Conservation (phyloP, 2,329 filamentous ascomycete species). For the Fusarium sp. region DNA sequence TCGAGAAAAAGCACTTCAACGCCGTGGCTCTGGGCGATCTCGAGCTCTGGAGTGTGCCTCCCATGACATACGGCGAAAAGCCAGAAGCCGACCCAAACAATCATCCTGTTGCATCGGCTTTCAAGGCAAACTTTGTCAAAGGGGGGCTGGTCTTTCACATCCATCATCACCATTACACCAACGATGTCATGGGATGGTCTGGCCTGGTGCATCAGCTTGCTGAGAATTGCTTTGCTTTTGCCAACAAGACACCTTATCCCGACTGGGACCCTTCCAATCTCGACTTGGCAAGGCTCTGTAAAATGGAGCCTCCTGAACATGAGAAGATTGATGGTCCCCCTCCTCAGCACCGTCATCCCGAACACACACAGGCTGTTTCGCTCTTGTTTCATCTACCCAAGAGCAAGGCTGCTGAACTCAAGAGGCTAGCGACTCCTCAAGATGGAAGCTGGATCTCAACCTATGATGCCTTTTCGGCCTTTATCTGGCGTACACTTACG, state of each 20-base stretch:
- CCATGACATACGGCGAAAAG: constrained; percentile 54
- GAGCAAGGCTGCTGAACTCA: constrained; percentile 55
- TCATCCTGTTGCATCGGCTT: constrained; percentile 49
- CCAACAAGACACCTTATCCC: constrained; percentile 44
- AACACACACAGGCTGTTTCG: constrained; percentile 34
- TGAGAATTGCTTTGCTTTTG: constrained; percentile 53
- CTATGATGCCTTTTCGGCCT: constrained; percentile 57
- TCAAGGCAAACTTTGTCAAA: constrained; percentile 54
- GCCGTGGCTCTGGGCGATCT: constrained; percentile 47
- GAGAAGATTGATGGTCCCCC: constrained; percentile 46
- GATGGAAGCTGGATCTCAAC: constrained; percentile 56
- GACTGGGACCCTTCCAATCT: constrained; percentile 50
- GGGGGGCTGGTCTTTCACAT: constrained; percentile 55
- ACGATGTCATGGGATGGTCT: constrained; percentile 56
- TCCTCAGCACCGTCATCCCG: constrained; percentile 42
- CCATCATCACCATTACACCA: constrained; percentile 55
- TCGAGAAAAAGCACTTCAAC: constrained; percentile 50
- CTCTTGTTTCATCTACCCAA: constrained; percentile 56
- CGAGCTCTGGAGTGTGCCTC: constrained; percentile 47
- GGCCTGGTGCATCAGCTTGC: constrained; percentile 52
- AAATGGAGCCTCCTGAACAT: constrained; percentile 40
- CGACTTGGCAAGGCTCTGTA: constrained; percentile 49
- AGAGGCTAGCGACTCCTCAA: constrained; percentile 47
- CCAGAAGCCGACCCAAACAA: constrained; percentile 49
- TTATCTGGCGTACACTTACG: constrained; percentile 54